Conservation (phyloP, 768 basidiomycete species). For the Suillus bovinus region DNA sequence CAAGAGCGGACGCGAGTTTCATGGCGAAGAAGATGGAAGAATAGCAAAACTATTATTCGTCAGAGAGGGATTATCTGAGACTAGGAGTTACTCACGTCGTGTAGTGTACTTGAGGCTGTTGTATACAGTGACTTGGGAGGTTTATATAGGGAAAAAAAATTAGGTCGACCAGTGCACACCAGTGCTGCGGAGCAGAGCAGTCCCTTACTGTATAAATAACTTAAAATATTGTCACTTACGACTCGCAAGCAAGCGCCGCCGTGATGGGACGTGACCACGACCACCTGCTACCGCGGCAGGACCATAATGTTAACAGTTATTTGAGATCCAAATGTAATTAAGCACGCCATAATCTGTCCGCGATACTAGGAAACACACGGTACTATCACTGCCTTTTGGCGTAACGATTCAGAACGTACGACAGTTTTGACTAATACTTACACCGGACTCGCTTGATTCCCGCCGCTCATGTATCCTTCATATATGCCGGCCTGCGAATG, state of each 20-base stretch:
- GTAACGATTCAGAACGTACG: no score
- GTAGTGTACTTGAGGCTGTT: no score
- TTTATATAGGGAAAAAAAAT: neutral
- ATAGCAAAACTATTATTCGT: neutral
- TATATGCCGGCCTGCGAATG: neutral
- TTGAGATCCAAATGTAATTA: neutral
- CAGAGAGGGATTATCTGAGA: neutral
- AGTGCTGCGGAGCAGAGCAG: neutral
- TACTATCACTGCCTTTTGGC: no score
- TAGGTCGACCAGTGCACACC: no score
- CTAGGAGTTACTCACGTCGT: neutral
- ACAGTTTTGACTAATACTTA: no score
- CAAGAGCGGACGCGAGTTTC: constrained; percentile 13
- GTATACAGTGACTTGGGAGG: no score
- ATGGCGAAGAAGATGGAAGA: constrained; percentile 10
- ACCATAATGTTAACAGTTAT: neutral
- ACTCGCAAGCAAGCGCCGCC: neutral
- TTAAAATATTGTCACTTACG: neutral
- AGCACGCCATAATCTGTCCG: no score
- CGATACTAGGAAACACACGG: no score
- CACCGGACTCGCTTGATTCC: no score
- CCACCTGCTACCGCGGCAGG: neutral
- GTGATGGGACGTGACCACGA: neutral
- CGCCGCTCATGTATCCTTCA: no score
- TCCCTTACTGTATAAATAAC: neutral